Conservation (phyloP, 192 early-diverging fungal genomes). For the Coemansia sp. region DNA sequence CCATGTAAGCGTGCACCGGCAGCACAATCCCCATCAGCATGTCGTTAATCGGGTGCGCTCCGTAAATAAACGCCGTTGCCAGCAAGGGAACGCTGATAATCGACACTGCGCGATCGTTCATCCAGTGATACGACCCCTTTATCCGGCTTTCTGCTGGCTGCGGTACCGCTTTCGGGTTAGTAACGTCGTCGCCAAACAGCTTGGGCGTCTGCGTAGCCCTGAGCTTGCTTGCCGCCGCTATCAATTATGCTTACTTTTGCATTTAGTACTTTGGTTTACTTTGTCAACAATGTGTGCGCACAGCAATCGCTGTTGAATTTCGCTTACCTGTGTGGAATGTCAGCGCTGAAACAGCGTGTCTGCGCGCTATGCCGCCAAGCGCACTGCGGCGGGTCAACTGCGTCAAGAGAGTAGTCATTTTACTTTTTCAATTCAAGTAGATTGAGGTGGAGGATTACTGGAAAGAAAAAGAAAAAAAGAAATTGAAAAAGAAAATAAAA, state of each 20-base stretch:
- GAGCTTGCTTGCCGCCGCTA: conserved; percentile 32
- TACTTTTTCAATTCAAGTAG: too few species aligned
- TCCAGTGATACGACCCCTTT: conserved; percentile 96
- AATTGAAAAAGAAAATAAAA: too few species aligned
- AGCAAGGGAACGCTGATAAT: conserved; percentile 76
- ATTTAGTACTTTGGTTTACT: neutral
- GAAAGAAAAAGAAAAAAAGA: too few species aligned
- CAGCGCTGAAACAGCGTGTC: neutral
- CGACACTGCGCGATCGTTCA: conserved; percentile 86
- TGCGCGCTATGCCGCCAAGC: conserved; percentile 12
- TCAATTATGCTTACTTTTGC: neutral
- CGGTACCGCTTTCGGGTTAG: conserved; percentile 53
- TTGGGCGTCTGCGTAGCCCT: conserved; percentile 21
- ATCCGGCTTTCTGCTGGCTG: conserved; percentile 61
- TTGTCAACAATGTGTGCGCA: too few species aligned
- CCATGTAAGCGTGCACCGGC: conserved; percentile 90
- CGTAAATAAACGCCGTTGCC: conserved; percentile 73
- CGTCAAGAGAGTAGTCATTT: neutral
- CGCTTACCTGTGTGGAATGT: neutral
- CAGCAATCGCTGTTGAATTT: neutral
- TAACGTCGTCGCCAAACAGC: conserved; percentile 52
- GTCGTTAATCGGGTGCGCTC: conserved; percentile 88
- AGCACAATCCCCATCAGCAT: conserved; percentile 86
- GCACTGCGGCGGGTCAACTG: conserved; percentile 2
- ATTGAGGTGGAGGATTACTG: too few species aligned